These are phyloP conservation scores for Penicillium janthinellum DNA, from an alignment of 2,329 filamentous ascomycete species.

Conservation along the genomic window DNA sequence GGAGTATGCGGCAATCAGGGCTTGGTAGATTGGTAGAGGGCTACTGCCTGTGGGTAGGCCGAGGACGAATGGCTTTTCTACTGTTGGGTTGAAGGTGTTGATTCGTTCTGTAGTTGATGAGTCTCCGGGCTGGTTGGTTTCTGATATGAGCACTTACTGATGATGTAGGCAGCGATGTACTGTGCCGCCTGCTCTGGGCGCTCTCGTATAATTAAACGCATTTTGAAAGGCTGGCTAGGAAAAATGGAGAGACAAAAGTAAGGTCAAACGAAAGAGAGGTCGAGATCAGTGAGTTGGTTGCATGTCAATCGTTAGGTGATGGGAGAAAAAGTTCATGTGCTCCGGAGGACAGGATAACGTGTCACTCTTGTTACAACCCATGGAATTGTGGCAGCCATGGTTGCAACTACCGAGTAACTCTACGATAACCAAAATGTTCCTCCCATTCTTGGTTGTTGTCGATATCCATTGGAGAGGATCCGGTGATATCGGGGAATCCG, in stretches of 20 bases:
- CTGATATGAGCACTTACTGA: background rate
- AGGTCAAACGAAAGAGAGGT: background rate
- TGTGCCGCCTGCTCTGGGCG: background rate
- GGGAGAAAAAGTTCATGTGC: background rate
- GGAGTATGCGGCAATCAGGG: background rate
- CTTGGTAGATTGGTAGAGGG: background rate
- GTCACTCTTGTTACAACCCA: background rate
- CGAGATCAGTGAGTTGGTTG: background rate
- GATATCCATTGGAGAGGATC: background rate
- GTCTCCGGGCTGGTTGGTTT: background rate
- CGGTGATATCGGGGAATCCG: conserved; percentile 3
- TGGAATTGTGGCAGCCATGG: background rate
- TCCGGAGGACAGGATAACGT: background rate
- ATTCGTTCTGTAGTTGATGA: background rate
- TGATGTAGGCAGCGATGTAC: background rate
- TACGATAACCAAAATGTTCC: background rate
- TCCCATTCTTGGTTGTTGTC: background rate
- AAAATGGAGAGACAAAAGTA: background rate
- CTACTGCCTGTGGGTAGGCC: background rate
- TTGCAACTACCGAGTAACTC: background rate
- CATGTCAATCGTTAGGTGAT: background rate
- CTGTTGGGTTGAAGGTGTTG: background rate
- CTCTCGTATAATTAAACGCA: conserved; percentile 1
- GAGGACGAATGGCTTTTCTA: background rate
- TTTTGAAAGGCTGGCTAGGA: background rate